A percentile compares a stretch with the other conserved stretches of the same genome.
phyloP scores from a whole-genome alignment of 768 basidiomycete genomes.

The Obba rivulosa region DNA sequence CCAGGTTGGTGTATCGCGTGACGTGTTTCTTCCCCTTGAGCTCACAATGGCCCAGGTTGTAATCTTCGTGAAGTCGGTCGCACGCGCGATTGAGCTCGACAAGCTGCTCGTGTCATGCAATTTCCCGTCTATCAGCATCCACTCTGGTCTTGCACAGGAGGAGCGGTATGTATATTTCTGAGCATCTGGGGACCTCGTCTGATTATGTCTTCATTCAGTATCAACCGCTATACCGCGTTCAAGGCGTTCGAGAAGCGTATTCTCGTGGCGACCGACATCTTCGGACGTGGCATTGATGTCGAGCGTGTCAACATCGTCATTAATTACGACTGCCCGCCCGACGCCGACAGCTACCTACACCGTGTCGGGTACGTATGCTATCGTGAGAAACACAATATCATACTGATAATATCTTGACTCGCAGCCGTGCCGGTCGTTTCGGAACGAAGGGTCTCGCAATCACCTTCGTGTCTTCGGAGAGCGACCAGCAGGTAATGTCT shows the following conservation, averaged over 20 bases:
- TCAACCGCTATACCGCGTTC: conserved; percentile 94
- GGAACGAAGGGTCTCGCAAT: conserved; percentile 99
- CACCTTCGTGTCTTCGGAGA: conserved; percentile 91
- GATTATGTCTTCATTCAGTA: conserved; percentile 39
- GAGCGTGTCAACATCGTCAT: conserved; percentile 99
- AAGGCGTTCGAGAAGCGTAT: conserved; percentile 99
- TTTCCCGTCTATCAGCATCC: conserved; percentile 97
- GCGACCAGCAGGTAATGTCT: conserved; percentile 90
- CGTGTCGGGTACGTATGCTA: conserved; percentile 74
- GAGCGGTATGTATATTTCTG: conserved; percentile 65
- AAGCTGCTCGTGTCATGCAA: conserved; percentile 95
- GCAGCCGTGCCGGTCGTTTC: conserved; percentile 95
- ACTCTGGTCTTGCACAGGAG: conserved; percentile 90
- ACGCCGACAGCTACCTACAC: conserved; percentile 98
- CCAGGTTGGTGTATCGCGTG: conserved; percentile 50
- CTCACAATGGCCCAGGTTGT: conserved; percentile 62
- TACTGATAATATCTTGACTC: neutral
- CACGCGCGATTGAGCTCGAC: conserved; percentile 94
- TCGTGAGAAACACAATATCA: neutral
- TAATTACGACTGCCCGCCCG: conserved; percentile 97
- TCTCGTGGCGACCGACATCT: conserved; percentile 97
- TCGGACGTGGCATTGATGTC: conserved; percentile 98
- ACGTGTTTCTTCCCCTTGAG: neutral
- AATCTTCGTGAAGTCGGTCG: conserved; percentile 98
- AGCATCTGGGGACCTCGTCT: neutral